Base-by-base conservation (phyloP, 1,284 basidiomycete genomes). In the Irpex lacteus region DNA sequence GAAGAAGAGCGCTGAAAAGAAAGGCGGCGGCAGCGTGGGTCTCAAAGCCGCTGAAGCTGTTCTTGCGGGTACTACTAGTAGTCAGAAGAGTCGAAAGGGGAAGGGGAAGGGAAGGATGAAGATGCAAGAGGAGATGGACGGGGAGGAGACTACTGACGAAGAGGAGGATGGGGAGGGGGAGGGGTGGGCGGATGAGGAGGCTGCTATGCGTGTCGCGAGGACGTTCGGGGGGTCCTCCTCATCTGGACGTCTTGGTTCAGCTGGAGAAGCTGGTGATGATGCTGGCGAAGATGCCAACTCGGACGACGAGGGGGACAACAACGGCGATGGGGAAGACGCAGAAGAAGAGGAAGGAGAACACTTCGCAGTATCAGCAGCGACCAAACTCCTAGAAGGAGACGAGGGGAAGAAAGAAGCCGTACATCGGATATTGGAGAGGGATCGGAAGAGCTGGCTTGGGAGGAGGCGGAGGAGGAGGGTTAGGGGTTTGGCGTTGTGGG, bases 361-460 rank as follows among this genome's bases (percentile, higher is more conserved):
- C 21, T 66, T 76, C 19, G 71, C 77, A 7, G 68, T 72, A 40
- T 52, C 80, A 40, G 73, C 77, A 64, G 65, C 63, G 5, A 63
- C 61, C 9, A 72, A 76, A 60, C 69, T 84, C 26, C 75, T 84
- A 34, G 82, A 81, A 3, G 72, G 76, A 37, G 75, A 81, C 63
- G 74, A 74, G 13, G 81, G 79, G 26, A 56, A 56, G 34, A 56
- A 15, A 5, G 76, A 81, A 62, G 77, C 75, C 7, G 77, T 84
- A 15, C 72, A 72, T 55, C 75, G 75, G 68, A 83, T 84, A 55
- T 65, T 84, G 59, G 70, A 72, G 60, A 72, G 70, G 4, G 77
- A 85, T 69, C 71, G 74, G 50, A 67, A 67, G 47, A 67, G 66
- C 70, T 65, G 70, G 75, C 55, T 65, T 61, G 62, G 65, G 40